A percentile compares a stretch with the other conserved stretches of the same genome.
Conservation (phyloP, 2,329 filamentous ascomycete species). For the Lachnellula subtilissima region DNA sequence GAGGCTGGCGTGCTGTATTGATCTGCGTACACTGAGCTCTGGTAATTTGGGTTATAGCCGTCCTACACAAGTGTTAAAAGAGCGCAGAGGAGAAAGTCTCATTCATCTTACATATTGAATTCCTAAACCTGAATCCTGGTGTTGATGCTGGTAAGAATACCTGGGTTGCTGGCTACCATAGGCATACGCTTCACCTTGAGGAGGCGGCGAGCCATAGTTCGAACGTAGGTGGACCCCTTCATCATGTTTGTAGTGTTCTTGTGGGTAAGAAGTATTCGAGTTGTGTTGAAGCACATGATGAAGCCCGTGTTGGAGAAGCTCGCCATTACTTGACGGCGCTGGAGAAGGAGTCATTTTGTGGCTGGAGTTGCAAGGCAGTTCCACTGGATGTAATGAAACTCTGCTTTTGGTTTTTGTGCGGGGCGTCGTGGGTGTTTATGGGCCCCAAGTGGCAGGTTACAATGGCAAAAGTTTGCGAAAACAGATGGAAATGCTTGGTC, state of each 20-base stretch:
- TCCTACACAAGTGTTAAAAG: constrained; percentile 22
- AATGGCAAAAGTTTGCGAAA: not conserved
- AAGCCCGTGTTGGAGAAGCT: constrained; percentile 38
- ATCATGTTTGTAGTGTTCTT: constrained; percentile 24
- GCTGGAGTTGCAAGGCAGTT: not conserved
- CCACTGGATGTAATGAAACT: not conserved
- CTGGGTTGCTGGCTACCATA: constrained; percentile 19
- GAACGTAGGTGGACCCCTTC: constrained; percentile 23
- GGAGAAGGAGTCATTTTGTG: constrained; percentile 24
- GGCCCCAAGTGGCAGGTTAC: not conserved
- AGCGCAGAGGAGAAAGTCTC: not conserved
- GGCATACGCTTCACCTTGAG: constrained; percentile 15
- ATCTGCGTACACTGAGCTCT: constrained; percentile 26
- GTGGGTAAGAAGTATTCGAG: constrained; percentile 28
- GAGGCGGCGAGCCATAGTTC: constrained; percentile 26
- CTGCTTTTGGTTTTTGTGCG: not conserved
- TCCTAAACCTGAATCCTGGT: constrained; percentile 23
- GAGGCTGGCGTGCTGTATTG: constrained; percentile 48
- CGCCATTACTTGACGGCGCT: constrained; percentile 39
- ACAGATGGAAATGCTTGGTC: not conserved
- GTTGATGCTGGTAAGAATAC: constrained; percentile 26
- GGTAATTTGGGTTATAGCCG: constrained; percentile 15
- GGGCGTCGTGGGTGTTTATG: not conserved
- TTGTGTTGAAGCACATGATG: constrained; percentile 43
- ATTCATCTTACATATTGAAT: constrained; percentile 25